phyloP scores from a whole-genome alignment of 345 rosid species.

The Pistacia atlantica region DNA sequence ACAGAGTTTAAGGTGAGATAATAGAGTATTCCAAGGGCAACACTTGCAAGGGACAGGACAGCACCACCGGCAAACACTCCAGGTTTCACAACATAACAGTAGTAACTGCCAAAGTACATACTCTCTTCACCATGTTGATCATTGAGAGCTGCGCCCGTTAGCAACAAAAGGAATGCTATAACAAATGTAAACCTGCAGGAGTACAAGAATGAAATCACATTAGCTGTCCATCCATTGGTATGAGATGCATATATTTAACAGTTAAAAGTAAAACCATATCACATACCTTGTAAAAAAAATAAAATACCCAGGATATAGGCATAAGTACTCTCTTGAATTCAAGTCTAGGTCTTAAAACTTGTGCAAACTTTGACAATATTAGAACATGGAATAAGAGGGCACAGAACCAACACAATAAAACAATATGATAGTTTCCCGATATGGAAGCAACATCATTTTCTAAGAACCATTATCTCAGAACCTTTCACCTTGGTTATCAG shows the following conservation, averaged over 20 bases:
- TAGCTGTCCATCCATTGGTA: neutral
- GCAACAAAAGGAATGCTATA: constrained; percentile 70
- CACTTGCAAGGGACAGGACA: constrained; percentile 55
- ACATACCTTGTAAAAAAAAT: neutral
- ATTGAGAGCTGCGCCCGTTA: constrained; percentile 81
- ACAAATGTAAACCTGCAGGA: constrained; percentile 80
- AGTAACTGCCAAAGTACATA: constrained; percentile 45
- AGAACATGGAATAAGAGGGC: neutral
- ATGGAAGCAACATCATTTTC: neutral
- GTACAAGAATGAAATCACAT: neutral
- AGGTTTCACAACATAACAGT: constrained; percentile 78
- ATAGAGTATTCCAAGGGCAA: constrained; percentile 67
- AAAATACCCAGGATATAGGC: neutral
- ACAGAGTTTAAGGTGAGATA: constrained; percentile 53
- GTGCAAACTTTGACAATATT: neutral
- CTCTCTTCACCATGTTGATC: constrained; percentile 58
- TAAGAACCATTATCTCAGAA: neutral
- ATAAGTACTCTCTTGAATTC: neutral
- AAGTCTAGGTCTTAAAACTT: neutral
- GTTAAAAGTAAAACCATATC: neutral
- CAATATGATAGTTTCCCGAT: neutral
- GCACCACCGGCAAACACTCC: constrained; percentile 86
- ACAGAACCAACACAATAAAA: neutral
- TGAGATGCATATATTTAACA: constrained; percentile 7
- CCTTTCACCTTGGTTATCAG: neutral